phyloP scores from a whole-genome alignment of 345 rosid genomes.

The Eucalyptus lansdowneana region DNA sequence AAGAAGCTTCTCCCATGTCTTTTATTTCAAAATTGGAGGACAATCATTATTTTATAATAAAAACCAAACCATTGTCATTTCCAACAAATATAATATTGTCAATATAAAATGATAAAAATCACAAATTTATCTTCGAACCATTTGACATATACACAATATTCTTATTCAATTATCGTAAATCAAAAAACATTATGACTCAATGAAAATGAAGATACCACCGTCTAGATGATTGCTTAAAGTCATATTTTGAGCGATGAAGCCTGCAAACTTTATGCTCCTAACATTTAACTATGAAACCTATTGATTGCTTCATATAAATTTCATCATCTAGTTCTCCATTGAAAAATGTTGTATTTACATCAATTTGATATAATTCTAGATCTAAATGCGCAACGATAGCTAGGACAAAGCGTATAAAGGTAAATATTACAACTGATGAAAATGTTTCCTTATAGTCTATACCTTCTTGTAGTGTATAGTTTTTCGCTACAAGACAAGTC shows the following conservation, averaged over 20 bases:
- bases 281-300: too few relatives aligned
- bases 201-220: fast-evolving
- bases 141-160: background rate
- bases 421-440: fast-evolving
- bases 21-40: background rate
- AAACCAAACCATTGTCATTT: background rate
- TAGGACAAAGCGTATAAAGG: fast-evolving
- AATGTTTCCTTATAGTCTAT: fast-evolving
- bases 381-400: fast-evolving
- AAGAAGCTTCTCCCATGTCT: fast-evolving
- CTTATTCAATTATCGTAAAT: fast-evolving
- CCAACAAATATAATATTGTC: fast-evolving
- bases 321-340: too few relatives aligned
- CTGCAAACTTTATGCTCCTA: too few relatives aligned
- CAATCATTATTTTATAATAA: fast-evolving
- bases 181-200: fast-evolving
- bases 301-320: fast-evolving
- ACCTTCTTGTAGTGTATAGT: too few relatives aligned
- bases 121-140: too few relatives aligned
- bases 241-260: fast-evolving
- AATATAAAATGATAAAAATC: fast-evolving
- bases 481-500: fast-evolving
- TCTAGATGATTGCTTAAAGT: too few relatives aligned
- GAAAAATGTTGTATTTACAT: fast-evolving
- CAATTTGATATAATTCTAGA: too few relatives aligned